Percentiles rank a stretch among this genome's conserved stretches.
Conservation (phyloP, 2,329 filamentous ascomycete species). For the Apiospora marii region DNA sequence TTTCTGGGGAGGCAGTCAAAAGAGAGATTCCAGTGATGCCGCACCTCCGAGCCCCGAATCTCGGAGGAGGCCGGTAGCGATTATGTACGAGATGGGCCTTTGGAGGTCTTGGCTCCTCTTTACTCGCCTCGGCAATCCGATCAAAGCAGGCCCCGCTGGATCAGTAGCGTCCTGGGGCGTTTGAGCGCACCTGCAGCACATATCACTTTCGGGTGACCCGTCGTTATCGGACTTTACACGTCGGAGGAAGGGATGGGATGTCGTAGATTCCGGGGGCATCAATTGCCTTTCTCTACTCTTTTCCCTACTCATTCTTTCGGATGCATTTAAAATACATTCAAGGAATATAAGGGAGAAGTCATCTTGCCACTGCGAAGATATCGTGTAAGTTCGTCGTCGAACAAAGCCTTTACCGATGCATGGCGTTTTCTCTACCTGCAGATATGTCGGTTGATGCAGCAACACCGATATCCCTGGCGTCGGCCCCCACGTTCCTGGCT, state of each 20-base stretch:
- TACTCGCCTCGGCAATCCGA: background rate
- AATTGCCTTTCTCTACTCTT: background rate
- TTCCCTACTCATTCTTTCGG: too few species aligned
- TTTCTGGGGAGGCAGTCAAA: background rate
- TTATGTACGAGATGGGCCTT: conserved; percentile 4
- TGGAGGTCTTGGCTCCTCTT: background rate
- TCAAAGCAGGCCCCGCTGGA: background rate
- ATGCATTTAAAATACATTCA: background rate
- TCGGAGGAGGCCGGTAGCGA: conserved; percentile 6
- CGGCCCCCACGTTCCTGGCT: background rate
- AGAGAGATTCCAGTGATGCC: background rate
- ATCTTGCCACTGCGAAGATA: background rate
- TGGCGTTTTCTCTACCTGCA: conserved; percentile 2
- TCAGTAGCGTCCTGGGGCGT: background rate
- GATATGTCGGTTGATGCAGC: background rate
- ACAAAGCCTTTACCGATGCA: background rate
- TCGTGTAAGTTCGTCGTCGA: background rate
- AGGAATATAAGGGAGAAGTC: background rate
- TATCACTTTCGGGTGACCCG: background rate
- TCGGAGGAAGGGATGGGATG: background rate
- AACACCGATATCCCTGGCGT: background rate
- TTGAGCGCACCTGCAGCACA: background rate
- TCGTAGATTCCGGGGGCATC: background rate
- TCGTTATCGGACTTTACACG: background rate
- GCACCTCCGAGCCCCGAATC: conserved; percentile 12